Base-by-base conservation (phyloP, 495 filamentous ascomycete species). In the Hypoxylon perforatum region DNA sequence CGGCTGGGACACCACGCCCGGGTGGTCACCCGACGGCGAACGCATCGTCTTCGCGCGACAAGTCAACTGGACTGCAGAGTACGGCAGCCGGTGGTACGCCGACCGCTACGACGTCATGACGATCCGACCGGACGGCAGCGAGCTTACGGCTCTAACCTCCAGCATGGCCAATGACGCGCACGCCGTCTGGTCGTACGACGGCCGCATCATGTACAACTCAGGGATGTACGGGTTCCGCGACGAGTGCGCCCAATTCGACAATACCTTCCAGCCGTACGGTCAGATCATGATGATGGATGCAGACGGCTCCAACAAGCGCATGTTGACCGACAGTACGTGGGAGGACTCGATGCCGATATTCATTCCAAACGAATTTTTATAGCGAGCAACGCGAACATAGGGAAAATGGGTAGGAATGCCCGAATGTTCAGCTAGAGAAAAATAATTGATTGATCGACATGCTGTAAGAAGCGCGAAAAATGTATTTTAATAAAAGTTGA, bases 91-190 rank as follows among this genome's bases (percentile, higher is more conserved):
- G 30, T 35, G 30, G 30, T 35, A 35, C 30, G 30, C 4, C 30
- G 30, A 35, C 12, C 38, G 30, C 59, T 82, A 73, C 53, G 78
- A 80, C 22, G 61, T 81, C 7, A 76, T 66, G 58, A 81, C 77
- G 7, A 77, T 81, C 33, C 55, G 61, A 1, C 71, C 76, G 1
- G 75, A 82, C 58, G 78, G 78, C 0, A 74, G 68, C 0, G 75
- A 77, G 35, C 57, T 80, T 22, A 63, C 45, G 7, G 51, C 71
- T 3, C 48, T 80, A n/a, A 80, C 79, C 1, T 67, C 49, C 23
- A 75, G 73, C 51, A 63, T 63, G 7, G 74, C 77, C 17, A 80
- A 81, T 50, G 79, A 81, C 69, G 79, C 78, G 0, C 78, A 80
- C 63, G 78, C 79, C 9, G 75, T 78, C 0, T 82, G 80, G 79